Conservation (phyloP, 1,139 yeast genomes). For the Magnusiomyces suaveolens region DNA sequence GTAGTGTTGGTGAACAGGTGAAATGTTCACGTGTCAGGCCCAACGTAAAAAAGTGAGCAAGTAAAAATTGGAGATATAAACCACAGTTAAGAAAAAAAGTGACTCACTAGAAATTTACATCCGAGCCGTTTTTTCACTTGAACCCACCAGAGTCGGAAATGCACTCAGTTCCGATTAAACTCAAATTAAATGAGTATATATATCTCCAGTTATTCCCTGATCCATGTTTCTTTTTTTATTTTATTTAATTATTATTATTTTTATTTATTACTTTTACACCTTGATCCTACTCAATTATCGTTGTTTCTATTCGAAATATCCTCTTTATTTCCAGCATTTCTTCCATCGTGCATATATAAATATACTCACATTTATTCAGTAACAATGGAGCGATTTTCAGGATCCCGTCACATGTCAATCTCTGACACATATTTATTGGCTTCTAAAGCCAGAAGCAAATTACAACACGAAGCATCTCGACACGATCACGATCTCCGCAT, state of each 20-base stretch:
- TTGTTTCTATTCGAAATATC: too few species aligned
- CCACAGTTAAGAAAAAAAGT: not conserved
- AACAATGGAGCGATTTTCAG: conserved; percentile 2
- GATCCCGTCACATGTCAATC: conserved; percentile 28
- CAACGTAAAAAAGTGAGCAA: not conserved
- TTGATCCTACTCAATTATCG: too few species aligned
- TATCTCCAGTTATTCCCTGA: not conserved
- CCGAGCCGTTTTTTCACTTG: not conserved
- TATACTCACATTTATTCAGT: not conserved
- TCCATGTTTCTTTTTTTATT: not conserved
- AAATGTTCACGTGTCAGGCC: not conserved
- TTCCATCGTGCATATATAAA: too few species aligned
- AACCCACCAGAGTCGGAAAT: not conserved
- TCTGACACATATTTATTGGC: conserved; percentile 60
- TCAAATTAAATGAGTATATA: not conserved
- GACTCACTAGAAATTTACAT: not conserved
- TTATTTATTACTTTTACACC: too few species aligned
- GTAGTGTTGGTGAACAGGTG: not conserved
- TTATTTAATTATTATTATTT: not conserved
- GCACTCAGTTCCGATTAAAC: not conserved
- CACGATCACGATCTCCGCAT: conserved; percentile 52
- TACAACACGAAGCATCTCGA: conserved; percentile 55
- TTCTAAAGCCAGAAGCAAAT: conserved; percentile 56
- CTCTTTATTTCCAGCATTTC: too few species aligned
- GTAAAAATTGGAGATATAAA: not conserved